Percentiles rank a stretch among this genome's conserved stretches.
Evolutionary conservation across 2,329 filamentous ascomycete genomes (phyloP).

Genomic region (Calonectria ilicicola): DNA sequence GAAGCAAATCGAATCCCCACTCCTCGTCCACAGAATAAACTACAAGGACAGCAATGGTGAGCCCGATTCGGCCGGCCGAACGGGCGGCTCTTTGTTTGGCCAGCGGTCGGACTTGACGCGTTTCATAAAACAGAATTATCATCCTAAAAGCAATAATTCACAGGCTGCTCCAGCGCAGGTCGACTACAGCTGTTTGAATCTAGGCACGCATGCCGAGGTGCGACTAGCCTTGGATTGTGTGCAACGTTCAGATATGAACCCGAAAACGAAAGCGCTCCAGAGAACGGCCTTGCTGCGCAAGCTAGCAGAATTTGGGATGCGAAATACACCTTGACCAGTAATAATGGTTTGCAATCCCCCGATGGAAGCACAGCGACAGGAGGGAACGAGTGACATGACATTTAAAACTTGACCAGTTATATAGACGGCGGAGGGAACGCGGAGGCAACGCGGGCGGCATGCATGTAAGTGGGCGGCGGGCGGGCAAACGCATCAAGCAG

Average conservation of each 20-base stretch:
- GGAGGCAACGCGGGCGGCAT: conserved; percentile 21
- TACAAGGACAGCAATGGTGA: background rate
- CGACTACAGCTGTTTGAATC: conserved; percentile 51
- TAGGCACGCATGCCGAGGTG: conserved; percentile 72
- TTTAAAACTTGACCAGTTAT: conserved; percentile 18
- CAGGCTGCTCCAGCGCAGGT: background rate
- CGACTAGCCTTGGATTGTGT: conserved; percentile 73
- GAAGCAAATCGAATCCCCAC: conserved; percentile 6
- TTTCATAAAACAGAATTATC: conserved; percentile 32
- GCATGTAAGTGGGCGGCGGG: conserved; percentile 21
- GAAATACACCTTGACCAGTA: conserved; percentile 8
- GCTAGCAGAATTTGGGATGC: conserved; percentile 31
- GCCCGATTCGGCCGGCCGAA: background rate
- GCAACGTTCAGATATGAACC: conserved; percentile 50
- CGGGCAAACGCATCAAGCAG: conserved; percentile 16
- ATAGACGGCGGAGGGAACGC: conserved; percentile 20
- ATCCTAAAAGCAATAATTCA: conserved; percentile 1
- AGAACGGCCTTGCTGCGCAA: conserved; percentile 34
- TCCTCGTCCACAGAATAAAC: background rate
- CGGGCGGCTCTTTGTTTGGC: background rate
- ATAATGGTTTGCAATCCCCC: conserved; percentile 22
- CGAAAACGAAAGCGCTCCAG: conserved; percentile 35
- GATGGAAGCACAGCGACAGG: conserved; percentile 14
- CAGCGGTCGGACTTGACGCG: conserved; percentile 13
- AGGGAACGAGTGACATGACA: conserved; percentile 1